Evolutionary conservation across 495 filamentous ascomycete species (phyloP), one percentile per base, ranked within the genome.

Genomic region (Aspergillus cristatus): DNA sequence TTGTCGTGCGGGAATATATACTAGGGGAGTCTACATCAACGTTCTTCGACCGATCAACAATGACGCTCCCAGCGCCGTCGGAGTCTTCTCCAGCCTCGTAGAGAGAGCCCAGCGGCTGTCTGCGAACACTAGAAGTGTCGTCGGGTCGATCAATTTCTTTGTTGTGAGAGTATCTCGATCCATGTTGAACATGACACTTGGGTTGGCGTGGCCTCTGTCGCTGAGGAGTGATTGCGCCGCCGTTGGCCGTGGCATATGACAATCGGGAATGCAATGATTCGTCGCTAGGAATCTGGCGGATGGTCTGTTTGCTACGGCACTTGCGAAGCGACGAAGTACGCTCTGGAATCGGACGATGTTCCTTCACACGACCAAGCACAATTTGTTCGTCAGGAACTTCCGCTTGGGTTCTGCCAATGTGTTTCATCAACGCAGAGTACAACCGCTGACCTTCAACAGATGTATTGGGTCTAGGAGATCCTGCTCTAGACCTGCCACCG

Each of bases 351-450:
- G 42, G 53, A 22, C 47, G 52, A 37, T 55, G 56, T 36, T 53
- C 49, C 25, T 57, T 51, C 13, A 67, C 57, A 22, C 48, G 53
- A 15, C 60, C 58, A 28, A 52, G 34, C 6, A 53, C 22, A 2
- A 60, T 45, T 13, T 63, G 57, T 41, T 61, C 52, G 14, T 66
- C 55, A 3, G 48, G 17, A 28, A 54, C 49, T 33, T 52, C 20
- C 1, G 47, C 30, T 15, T 43, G 37, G 41, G 58, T 38, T 35
- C 50, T 50, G 25, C 69, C 63, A 32, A 84, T 71, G 18, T 76
- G 74, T 45, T 75, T 79, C 71, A 86, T 79, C 43, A 89, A 60
- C 0, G 84, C 84, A 2, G 79, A 79, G 47, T 84, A 88, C 22
- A 89, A 62, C 18, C 81, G 72, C 16, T 81, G 71, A 35, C 76